Evolutionary conservation across 176 grass and related monocot species (phyloP), one percentile per base, ranked within the genome.

Genomic region (Alopecurus myosuroides): DNA sequence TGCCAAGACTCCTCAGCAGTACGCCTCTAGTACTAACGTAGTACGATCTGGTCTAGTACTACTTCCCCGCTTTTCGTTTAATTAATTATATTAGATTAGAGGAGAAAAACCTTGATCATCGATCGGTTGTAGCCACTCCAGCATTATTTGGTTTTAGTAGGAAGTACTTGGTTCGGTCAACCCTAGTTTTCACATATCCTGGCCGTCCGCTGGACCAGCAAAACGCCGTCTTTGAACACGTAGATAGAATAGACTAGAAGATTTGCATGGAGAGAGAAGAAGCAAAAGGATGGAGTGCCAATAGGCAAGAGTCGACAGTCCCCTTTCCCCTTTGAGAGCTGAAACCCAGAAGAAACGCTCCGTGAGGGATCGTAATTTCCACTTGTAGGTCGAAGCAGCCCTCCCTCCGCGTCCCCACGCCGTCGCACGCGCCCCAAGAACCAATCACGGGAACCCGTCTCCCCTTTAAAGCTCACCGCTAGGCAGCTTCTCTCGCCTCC

Each of bases 361-460:
- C 67, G 29, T 13, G 41, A 41, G 14, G 12, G 70, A 48, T 73
- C 42, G 9, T 29, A 74, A 29, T 74, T 74, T 74, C 70, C 70
- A 74, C 70, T 74, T 30, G 70, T 41, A 72, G 65, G 22, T 12
- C 36, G 18, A 35, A 15, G 15, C 14, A n/a, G n/a, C n/a, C n/a
- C n/a, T n/a, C n/a, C n/a, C n/a, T n/a, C n/a, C 55, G 20, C 22
- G 1, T 90, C 88, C 85, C 74, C 80, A 12, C 66, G 66, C 45
- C 50, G 75, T 67, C 70, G 25, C 80, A 74, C 88, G 34, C 75
- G 48, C 48, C 75, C 85, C 85, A 25, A 87, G 84, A 84, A 76
- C 89, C 85, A 90, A 90, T 90, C 89, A 72, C 81, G 57, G 67
- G 48, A 30, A 30, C 44, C 39, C 39, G 17, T 49, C 78, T 14